These are phyloP conservation scores for Trapa incisa DNA, from an alignment of 345 rosid species.

Conservation along the genomic window DNA sequence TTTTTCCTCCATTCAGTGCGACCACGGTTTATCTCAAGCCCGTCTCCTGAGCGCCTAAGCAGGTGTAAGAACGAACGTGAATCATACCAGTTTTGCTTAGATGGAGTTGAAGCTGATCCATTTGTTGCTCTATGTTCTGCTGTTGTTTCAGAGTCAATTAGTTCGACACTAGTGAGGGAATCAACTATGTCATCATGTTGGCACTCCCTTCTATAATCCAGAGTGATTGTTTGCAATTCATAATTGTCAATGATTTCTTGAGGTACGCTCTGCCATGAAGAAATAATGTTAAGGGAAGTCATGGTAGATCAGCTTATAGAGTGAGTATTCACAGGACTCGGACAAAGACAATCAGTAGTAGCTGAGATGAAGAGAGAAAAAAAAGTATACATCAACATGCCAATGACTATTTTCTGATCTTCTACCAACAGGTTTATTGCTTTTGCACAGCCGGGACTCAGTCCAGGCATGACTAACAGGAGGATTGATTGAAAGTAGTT, in stretches of 20 bases:
- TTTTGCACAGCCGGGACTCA: not conserved
- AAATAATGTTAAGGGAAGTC: not conserved
- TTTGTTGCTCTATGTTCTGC: slow-evolving; percentile 32
- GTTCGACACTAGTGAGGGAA: slow-evolving; percentile 62
- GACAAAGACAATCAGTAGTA: not conserved
- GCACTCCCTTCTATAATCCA: slow-evolving; percentile 86
- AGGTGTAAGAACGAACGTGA: slow-evolving; percentile 52
- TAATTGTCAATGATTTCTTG: slow-evolving; percentile 73
- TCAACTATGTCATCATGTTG: slow-evolving; percentile 74
- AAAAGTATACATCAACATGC: not conserved
- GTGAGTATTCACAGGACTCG: too few relatives aligned
- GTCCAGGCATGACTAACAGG: not conserved
- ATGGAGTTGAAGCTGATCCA: slow-evolving; percentile 34
- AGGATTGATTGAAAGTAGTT: not conserved
- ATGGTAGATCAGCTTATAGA: not conserved
- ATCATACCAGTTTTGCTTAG: slow-evolving; percentile 15
- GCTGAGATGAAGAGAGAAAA: not conserved
- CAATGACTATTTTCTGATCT: not conserved
- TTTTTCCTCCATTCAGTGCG: slow-evolving; percentile 82
- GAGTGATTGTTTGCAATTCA: slow-evolving; percentile 69
- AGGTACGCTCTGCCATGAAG: slow-evolving; percentile 74
- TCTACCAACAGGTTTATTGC: not conserved
- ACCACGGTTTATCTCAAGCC: slow-evolving; percentile 79
- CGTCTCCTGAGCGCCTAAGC: slow-evolving; percentile 55
- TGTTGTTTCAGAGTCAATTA: slow-evolving; percentile 12